Percentiles rank a stretch among this genome's conserved stretches.
Conservation (phyloP, 2,329 filamentous ascomycete genomes). For the Calonectria pauciramosa region DNA sequence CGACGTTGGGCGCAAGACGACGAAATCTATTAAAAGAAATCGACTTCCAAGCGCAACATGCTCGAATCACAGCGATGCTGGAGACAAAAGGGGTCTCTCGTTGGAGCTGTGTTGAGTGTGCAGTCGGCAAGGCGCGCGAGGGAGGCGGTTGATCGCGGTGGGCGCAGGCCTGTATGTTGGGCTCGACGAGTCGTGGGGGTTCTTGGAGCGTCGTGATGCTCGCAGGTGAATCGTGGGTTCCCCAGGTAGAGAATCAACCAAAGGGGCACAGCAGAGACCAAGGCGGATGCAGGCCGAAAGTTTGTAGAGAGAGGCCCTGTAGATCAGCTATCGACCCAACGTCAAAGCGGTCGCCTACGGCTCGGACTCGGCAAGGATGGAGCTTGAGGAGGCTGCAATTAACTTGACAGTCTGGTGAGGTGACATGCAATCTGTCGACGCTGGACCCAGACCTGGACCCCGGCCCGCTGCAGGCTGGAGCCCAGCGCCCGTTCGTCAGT, state of each 20-base stretch:
- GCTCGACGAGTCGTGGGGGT: conserved; percentile 11
- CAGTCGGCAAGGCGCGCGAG: background rate
- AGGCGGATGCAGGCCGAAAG: conserved; percentile 26
- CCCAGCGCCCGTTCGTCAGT: conserved; percentile 15
- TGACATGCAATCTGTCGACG: conserved; percentile 20
- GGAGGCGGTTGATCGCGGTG: background rate
- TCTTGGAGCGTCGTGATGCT: background rate
- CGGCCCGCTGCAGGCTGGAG: conserved; percentile 9
- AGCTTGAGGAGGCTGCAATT: conserved; percentile 18
- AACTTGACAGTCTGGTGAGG: conserved; percentile 13
- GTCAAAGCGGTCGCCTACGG: conserved; percentile 28
- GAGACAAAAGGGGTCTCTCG: conserved; percentile 15
- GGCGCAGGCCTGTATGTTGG: conserved; percentile 2
- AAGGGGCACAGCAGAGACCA: conserved; percentile 24
- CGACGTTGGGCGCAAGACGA: conserved; percentile 19
- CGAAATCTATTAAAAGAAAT: conserved; percentile 33
- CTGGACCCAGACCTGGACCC: conserved; percentile 1
- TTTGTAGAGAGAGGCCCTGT: conserved; percentile 38
- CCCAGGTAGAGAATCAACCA: conserved; percentile 26
- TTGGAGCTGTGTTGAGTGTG: conserved; percentile 9
- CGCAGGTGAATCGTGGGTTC: background rate
- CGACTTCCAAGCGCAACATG: conserved; percentile 37
- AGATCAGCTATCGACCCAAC: conserved; percentile 30
- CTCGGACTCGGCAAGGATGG: conserved; percentile 33
- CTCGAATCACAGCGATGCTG: conserved; percentile 30